Conservation (phyloP, 1,284 basidiomycete genomes). For the Pterula multifida region DNA sequence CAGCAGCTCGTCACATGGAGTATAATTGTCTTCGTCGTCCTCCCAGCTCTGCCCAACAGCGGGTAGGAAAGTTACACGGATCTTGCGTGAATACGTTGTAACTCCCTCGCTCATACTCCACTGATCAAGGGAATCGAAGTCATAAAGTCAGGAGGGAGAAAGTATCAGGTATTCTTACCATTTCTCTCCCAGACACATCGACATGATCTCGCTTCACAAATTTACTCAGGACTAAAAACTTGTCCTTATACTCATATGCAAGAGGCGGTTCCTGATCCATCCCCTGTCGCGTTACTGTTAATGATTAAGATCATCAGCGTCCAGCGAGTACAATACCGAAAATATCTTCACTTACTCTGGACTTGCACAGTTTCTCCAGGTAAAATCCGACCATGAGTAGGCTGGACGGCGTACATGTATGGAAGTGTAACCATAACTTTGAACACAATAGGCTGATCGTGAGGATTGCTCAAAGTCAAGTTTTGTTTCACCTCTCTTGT, state of each 20-base stretch:
- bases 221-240: neutral
- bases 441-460: neutral
- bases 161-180: neutral
- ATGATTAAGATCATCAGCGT: too few relatives aligned
- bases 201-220: neutral
- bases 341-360: neutral
- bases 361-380: neutral
- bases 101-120: neutral
- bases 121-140: too few relatives aligned
- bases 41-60: neutral
- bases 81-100: neutral
- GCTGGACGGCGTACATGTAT: neutral
- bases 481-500: neutral
- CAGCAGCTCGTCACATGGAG: neutral
- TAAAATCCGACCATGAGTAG: neutral
- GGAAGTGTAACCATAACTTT: neutral
- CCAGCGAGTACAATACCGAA: too few relatives aligned
- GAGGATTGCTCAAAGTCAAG: neutral
- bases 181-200: neutral
- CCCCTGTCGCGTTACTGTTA: neutral
- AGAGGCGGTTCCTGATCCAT: neutral
- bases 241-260: neutral
- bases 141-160: neutral
- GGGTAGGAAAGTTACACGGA: neutral
- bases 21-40: neutral